Base-by-base conservation (phyloP, 2,329 filamentous ascomycete genomes). In the Sclerotiophoma versabilis region DNA sequence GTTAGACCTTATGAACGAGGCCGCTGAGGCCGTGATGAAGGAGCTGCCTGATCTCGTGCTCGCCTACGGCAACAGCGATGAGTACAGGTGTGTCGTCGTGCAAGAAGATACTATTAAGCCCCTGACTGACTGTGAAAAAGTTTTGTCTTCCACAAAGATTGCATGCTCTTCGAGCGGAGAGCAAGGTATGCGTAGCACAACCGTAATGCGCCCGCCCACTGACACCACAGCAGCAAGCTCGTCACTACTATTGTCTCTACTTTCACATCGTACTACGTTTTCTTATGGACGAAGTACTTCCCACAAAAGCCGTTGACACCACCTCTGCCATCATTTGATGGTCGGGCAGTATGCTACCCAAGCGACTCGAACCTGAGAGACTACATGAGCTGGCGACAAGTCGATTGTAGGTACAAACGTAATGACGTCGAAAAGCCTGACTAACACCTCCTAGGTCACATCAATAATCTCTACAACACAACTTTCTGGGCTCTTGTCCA, bases 391-490 rank as follows among this genome's bases (percentile, higher is more conserved):
- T 99, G 95, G 95, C 85, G 95, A 65, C 95, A 99, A 76, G 95
- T 91, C 36, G 95, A 99, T 74, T 98, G 95, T 95, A 73, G 75
- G 87, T 76, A 29, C 34, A 4, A 10, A 1, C 11, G 14, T 4
- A 9, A 12, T 14, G 15, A 11, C 17, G 3, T 2, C 15, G 6
- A 23, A 3, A 6, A 7, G 12, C 32, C 14, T 19, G 11, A 17
- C 38, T 60, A 19, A 46, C 36, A 32, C 22, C 41, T 20, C 1
- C 9, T 55, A 93, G 91, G 91, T 62, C 95, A 99, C 73, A 96
- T 99, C 66, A 99, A 99, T 75, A 99, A 99, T 69, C 84, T 99
- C 4, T 99, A 97, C 76, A 99, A 99, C 73, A 99, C 95, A 0
- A 91, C 92, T 0, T 98, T 98, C 74, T 99, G 95, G 95, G 82